Evolutionary conservation across 108 stramenopile species (phyloP).

Genomic region (Aurantiochytrium sp.): DNA sequence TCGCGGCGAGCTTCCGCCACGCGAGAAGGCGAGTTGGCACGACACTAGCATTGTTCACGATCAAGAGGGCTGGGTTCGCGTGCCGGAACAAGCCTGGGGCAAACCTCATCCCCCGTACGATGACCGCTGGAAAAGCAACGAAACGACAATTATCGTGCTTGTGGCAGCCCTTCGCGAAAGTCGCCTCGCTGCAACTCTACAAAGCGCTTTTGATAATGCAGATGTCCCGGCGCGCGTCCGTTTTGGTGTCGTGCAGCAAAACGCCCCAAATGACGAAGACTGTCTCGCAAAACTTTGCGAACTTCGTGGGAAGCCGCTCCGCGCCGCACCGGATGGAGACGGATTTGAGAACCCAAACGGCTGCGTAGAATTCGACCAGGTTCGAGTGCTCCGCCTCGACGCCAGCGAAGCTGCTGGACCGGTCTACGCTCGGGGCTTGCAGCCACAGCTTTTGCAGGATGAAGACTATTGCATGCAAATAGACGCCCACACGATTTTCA

Average conservation of each 20-base stretch:
- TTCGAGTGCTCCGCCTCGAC: conserved; percentile 49
- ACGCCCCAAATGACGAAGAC: conserved; percentile 39
- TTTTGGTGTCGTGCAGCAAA: conserved; percentile 73
- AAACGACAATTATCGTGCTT: conserved; percentile 54
- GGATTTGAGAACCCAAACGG: conserved; percentile 19
- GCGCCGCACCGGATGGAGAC: conserved; percentile 19
- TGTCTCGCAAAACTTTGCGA: conserved; percentile 43
- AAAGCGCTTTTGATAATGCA: conserved; percentile 60
- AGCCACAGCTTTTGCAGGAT: conserved; percentile 69
- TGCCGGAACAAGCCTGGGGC: neutral
- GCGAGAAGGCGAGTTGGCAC: conserved; percentile 34
- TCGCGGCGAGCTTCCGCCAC: neutral
- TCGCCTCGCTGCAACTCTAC: conserved; percentile 62
- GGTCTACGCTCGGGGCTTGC: conserved; percentile 59
- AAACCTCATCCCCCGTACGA: neutral
- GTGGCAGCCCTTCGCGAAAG: conserved; percentile 57
- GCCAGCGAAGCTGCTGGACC: conserved; percentile 62
- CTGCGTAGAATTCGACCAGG: conserved; percentile 49
- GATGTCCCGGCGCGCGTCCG: conserved; percentile 58
- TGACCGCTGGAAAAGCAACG: neutral
- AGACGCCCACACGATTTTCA: conserved; percentile 79
- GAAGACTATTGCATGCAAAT: conserved; percentile 97
- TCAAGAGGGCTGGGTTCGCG: conserved; percentile 16
- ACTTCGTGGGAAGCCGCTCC: conserved; percentile 29
- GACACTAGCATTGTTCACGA: conserved; percentile 40